Base-by-base conservation (phyloP, 768 basidiomycete genomes). In the Leccinum longicurvipes region DNA sequence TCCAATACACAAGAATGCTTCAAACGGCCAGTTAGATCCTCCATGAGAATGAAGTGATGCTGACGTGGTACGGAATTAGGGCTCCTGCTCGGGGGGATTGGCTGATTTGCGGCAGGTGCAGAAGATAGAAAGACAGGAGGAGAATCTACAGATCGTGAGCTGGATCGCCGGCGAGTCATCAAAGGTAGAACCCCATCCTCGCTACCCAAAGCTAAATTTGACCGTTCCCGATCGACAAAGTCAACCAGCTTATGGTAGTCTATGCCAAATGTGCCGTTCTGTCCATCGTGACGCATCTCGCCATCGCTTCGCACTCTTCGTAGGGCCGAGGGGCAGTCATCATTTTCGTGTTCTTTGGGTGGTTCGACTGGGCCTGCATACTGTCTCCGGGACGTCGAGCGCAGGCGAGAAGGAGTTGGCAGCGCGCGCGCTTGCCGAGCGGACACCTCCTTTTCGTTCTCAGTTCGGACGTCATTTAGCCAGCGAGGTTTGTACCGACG, bases 31-130 rank as follows among this genome's bases (percentile, higher is more conserved):
- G 97, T 99, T 47, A 99, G 77, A 67, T 99, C 97, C 73, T 99
- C 97, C 94, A 99, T 97, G 63, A 98, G 81, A 64, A 99, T 97
- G 68, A 98, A 99, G 69, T 98, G 90, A 67, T 97, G 94, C 72
- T 97, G 95, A 12, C 96, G 85, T 7, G 93, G 85, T 47, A 88
- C 75, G 47, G 78, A 69, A 31, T 77, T 72, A 50, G 81, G 74
- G 12, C 62, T 52, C 54, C 77, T 77, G 57, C 68, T 72, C 53
- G 77, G 72, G 41, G 69, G 59, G 51, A 51, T 71, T 54, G 61
- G 59, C 72, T 70, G 70, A 53, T 65, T 67, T 8, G 68, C 59
- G 29, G 53, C 54, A 31, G 67, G 64, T 50, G 67, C 67, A 21
- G 64, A 56, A 47, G 74, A 64, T 54, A 73, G 53, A 50, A 47